These are phyloP conservation scores for Magnolia changhungtana DNA, from an alignment of 164 flowering plant genomes.

Conservation along the genomic window DNA sequence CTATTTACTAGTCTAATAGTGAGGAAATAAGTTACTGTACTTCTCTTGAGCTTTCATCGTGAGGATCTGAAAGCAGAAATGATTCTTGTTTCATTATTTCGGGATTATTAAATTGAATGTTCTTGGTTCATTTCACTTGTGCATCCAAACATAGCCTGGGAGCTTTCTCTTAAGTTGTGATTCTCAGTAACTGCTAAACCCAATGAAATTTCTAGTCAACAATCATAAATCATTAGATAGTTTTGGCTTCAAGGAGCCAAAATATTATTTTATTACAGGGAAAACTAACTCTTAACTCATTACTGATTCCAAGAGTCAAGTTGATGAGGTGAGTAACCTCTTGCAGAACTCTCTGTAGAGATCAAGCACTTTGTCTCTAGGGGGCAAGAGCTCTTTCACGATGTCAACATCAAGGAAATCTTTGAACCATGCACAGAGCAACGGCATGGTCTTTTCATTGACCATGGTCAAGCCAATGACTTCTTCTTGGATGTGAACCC, in stretches of 20 bases:
- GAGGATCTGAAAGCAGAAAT: too few species aligned
- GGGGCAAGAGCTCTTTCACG: conserved; percentile 7
- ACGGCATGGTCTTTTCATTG: neutral
- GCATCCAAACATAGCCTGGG: too few species aligned
- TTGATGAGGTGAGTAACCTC: neutral
- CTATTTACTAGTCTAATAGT: too few species aligned
- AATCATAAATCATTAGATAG: neutral
- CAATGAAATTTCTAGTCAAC: neutral
- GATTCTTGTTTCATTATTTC: too few species aligned
- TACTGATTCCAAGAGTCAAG: neutral
- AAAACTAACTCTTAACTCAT: neutral
- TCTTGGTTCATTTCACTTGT: too few species aligned
- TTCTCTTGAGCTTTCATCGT: too few species aligned
- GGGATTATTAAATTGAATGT: too few species aligned
- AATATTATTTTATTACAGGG: neutral
- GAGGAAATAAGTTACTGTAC: too few species aligned
- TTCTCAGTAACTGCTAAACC: too few species aligned
- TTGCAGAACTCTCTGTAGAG: neutral
- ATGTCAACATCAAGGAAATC: neutral
- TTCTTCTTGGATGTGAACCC: conserved; percentile 3
- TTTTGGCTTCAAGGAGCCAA: neutral
- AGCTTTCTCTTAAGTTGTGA: too few species aligned
- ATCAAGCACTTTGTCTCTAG: neutral
- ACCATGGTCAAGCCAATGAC: neutral
- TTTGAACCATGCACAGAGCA: neutral